Conservation (phyloP, 257 asterid genomes). For the Perilla frutescens region DNA sequence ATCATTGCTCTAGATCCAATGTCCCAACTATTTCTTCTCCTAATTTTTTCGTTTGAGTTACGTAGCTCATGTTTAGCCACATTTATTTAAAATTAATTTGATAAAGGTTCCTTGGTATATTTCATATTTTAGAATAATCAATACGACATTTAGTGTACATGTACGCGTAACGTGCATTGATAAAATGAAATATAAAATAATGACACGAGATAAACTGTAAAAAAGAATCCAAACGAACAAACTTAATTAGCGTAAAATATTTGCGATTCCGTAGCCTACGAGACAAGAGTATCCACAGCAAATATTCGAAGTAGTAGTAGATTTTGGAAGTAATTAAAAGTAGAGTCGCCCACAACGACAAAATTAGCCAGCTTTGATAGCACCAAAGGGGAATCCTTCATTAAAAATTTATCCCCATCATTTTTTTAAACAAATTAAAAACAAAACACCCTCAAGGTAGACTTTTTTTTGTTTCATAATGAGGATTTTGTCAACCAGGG, state of each 20-base stretch:
- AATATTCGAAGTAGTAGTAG: conserved; percentile 33
- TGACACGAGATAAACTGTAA: too few relatives aligned
- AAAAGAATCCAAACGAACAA: too few relatives aligned
- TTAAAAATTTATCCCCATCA: conserved; percentile 19
- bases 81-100: too few relatives aligned
- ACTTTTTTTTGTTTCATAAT: conserved; percentile 19
- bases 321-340: conserved; percentile 42
- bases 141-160: too few relatives aligned
- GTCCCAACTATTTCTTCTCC: conserved; percentile 32
- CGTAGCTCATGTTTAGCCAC: too few relatives aligned
- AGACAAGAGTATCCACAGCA: conserved; percentile 22
- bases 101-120: too few relatives aligned
- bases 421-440: background rate
- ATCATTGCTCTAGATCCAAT: conserved; percentile 41
- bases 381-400: conserved; percentile 57
- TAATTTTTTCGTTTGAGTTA: too few relatives aligned
- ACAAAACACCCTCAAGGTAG: background rate
- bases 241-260: too few relatives aligned
- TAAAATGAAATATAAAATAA: too few relatives aligned
- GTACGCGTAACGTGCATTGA: too few relatives aligned
- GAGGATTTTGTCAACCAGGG: conserved; percentile 39
- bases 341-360: conserved; percentile 58
- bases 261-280: too few relatives aligned
- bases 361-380: conserved; percentile 64
- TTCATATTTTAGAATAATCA: too few relatives aligned